Conservation (phyloP, 2,329 filamentous ascomycete species). For the Colletotrichum noveboracense region DNA sequence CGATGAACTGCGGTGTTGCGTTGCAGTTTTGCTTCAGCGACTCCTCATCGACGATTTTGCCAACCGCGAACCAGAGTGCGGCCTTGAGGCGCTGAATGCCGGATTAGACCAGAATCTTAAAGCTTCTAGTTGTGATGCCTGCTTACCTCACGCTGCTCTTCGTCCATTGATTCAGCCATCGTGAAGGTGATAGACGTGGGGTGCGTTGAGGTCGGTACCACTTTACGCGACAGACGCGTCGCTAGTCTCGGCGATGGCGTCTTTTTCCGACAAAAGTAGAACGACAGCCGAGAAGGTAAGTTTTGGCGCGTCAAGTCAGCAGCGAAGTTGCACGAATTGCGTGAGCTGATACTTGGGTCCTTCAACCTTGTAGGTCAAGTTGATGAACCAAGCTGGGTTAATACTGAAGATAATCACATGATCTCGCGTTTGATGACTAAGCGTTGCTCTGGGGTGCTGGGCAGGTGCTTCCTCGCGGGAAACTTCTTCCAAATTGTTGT, state of each 20-base stretch:
- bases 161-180: conserved; percentile 37
- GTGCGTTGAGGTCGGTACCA: not conserved
- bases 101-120: not conserved
- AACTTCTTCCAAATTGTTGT: not conserved
- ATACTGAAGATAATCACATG: not conserved
- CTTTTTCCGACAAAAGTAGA: accelerated
- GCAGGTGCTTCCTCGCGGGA: not conserved
- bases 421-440: conserved; percentile 7
- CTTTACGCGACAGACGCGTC: conserved; percentile 23
- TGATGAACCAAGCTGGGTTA: not conserved
- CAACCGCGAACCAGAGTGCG: conserved; percentile 82
- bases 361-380: not conserved
- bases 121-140: accelerated
- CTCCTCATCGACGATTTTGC: conserved; percentile 89
- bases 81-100: conserved; percentile 75
- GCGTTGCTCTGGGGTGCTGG: not conserved
- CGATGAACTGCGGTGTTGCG: conserved; percentile 91
- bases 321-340: not conserved
- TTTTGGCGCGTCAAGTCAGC: not conserved
- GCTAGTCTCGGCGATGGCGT: not conserved
- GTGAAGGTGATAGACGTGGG: not conserved
- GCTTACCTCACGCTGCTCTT: conserved; percentile 42
- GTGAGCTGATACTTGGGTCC: not conserved
- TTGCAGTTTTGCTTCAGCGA: conserved; percentile 76
- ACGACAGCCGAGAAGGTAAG: not conserved